Percentiles rank a stretch among this genome's conserved stretches.
phyloP scores from a whole-genome alignment of 1,139 yeast species.

The Nakaseomyces uthaithaninus region DNA sequence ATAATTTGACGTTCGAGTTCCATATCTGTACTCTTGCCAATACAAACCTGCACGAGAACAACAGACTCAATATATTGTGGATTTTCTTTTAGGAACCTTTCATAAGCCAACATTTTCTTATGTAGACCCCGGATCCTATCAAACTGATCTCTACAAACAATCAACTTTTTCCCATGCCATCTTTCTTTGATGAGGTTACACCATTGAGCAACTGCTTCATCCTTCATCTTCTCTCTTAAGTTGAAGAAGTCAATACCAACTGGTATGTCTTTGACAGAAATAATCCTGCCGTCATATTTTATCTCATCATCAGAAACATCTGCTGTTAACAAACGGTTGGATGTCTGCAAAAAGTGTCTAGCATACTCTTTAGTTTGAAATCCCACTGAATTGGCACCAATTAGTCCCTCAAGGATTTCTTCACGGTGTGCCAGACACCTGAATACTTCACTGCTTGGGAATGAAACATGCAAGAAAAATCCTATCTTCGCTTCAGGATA shows the following conservation, averaged over 20 bases:
- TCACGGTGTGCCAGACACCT: constrained; percentile 83
- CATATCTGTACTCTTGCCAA: constrained; percentile 42
- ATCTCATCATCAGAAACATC: constrained; percentile 68
- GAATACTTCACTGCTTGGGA: constrained; percentile 90
- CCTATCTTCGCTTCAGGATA: constrained; percentile 82
- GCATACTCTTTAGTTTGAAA: constrained; percentile 89
- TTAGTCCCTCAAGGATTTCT: constrained; percentile 63
- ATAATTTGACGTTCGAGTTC: constrained; percentile 62
- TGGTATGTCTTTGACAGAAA: constrained; percentile 60
- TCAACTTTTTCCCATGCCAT: constrained; percentile 56
- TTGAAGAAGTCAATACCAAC: constrained; percentile 77
- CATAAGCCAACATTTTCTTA: constrained; percentile 80
- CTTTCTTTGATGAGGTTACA: constrained; percentile 59
- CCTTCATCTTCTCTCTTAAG: constrained; percentile 39
- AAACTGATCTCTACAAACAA: constrained; percentile 79
- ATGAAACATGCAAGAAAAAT: constrained; percentile 81
- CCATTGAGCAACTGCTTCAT: constrained; percentile 57
- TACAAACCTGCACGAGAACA: constrained; percentile 73
- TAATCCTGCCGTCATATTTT: constrained; percentile 53
- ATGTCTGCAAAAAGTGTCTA: constrained; percentile 82
- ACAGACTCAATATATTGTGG: constrained; percentile 62
- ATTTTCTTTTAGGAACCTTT: constrained; percentile 54
- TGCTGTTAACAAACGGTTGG: constrained; percentile 70
- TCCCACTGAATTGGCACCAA: constrained; percentile 78
- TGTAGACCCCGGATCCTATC: constrained; percentile 80